Conservation (phyloP, 257 asterid species). For the Paulownia fortunei region DNA sequence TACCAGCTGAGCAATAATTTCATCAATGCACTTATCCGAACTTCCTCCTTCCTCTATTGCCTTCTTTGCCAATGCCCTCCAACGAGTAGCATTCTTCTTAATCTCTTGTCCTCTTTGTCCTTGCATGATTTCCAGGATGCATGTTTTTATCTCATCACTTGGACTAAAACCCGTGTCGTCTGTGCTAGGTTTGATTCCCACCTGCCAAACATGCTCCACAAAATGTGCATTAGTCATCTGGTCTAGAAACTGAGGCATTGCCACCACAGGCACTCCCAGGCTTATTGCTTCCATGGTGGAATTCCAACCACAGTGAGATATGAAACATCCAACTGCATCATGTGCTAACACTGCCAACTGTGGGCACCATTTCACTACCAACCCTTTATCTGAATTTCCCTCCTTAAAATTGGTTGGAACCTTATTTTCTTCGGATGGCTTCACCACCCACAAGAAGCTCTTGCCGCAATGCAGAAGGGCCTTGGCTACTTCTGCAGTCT, state of each 20-base stretch:
- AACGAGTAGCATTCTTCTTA: conserved; percentile 35
- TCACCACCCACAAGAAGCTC: conserved; percentile 63
- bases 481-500: conserved; percentile 45
- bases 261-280: conserved; percentile 61
- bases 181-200: conserved; percentile 45
- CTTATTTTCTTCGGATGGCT: conserved; percentile 53
- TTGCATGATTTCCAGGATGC: conserved; percentile 44
- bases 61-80: conserved; percentile 51
- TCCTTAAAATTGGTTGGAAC: conserved; percentile 38
- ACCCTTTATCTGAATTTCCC: conserved; percentile 43
- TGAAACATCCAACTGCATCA: conserved; percentile 51
- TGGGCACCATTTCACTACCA: conserved; percentile 60
- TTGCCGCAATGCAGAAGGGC: conserved; percentile 41
- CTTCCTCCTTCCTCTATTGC: conserved; percentile 55
- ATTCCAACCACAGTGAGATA: conserved; percentile 72
- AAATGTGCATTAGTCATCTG: conserved; percentile 59
- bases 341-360: conserved; percentile 60
- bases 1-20: conserved; percentile 38
- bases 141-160: conserved; percentile 47
- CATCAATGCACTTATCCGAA: conserved; percentile 53
- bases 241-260: conserved; percentile 62
- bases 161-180: conserved; percentile 34
- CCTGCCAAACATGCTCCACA: conserved; percentile 56
- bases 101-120: conserved; percentile 47
- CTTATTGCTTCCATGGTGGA: conserved; percentile 56